Percentiles rank a stretch among this genome's conserved stretches.
These are phyloP conservation scores for Mimosa bimucronata DNA, from an alignment of 306 rosid species.

Conservation along the genomic window DNA sequence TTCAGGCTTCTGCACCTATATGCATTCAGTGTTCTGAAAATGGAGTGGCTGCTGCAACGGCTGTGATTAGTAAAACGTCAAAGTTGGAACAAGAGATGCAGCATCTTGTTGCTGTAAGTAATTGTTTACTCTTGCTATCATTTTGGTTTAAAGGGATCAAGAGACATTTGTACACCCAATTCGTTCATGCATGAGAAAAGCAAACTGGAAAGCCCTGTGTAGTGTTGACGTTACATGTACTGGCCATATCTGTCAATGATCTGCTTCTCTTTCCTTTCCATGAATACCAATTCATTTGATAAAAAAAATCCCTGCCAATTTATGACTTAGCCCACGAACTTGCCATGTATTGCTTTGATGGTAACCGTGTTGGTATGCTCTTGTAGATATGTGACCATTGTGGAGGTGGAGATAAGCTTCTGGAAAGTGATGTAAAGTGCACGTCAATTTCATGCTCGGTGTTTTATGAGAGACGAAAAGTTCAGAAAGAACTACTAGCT, in stretches of 20 bases:
- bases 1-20: slow-evolving; percentile 69
- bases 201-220: background rate
- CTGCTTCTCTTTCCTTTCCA: background rate
- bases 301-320: background rate
- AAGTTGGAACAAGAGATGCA: slow-evolving; percentile 87
- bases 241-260: slow-evolving; percentile 24
- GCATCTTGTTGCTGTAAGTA: slow-evolving; percentile 84
- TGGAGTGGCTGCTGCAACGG: slow-evolving; percentile 66
- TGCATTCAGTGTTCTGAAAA: slow-evolving; percentile 70
- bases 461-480: slow-evolving; percentile 80
- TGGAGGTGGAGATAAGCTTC: slow-evolving; percentile 77
- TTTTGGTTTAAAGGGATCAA: slow-evolving; percentile 6
- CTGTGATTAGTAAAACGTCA: slow-evolving; percentile 70
- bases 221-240: background rate
- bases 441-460: slow-evolving; percentile 83
- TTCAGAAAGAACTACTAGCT: slow-evolving; percentile 81
- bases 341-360: background rate
- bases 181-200: background rate
- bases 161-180: background rate
- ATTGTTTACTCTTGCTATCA: slow-evolving; percentile 10
- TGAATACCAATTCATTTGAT: too few species aligned
- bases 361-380: slow-evolving; percentile 14
- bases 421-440: slow-evolving; percentile 77
- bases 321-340: background rate
- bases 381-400: slow-evolving; percentile 88